Evolutionary conservation across 805 yeast genomes (phyloP).

Genomic region (Kuraishia capsulata): DNA sequence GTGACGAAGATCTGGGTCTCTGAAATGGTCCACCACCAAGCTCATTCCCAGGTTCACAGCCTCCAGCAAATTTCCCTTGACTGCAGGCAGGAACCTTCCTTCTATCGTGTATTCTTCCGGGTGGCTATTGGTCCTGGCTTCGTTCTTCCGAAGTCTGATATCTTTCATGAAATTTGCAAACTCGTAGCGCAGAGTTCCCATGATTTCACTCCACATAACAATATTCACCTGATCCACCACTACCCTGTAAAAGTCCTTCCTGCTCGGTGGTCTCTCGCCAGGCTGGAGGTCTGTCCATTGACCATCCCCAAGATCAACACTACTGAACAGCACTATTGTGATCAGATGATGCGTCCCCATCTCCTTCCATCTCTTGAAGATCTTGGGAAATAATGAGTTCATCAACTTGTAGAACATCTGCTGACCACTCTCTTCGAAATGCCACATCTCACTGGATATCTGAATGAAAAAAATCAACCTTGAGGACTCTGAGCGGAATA

Average conservation of each 20-base stretch:
- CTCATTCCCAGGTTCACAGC: slow-evolving; percentile 81
- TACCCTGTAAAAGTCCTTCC: slow-evolving; percentile 79
- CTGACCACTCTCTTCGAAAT: slow-evolving; percentile 94
- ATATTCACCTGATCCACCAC: slow-evolving; percentile 93
- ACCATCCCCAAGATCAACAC: slow-evolving; percentile 50
- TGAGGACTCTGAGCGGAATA: slow-evolving; percentile 88
- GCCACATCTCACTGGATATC: slow-evolving; percentile 95
- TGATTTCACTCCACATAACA: slow-evolving; percentile 82
- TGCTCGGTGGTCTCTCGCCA: slow-evolving; percentile 61
- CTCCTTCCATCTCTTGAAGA: slow-evolving; percentile 81
- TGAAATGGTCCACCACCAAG: slow-evolving; percentile 64
- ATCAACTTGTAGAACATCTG: slow-evolving; percentile 87
- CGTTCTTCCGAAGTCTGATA: slow-evolving; percentile 39
- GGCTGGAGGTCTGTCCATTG: slow-evolving; percentile 48
- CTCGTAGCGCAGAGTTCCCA: slow-evolving; percentile 79
- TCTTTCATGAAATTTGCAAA: slow-evolving; percentile 77
- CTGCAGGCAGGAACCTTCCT: slow-evolving; percentile 73
- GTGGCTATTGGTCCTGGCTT: slow-evolving; percentile 22
- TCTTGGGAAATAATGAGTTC: slow-evolving; percentile 84
- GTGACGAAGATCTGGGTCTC: slow-evolving; percentile 79
- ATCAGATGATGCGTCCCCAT: slow-evolving; percentile 85
- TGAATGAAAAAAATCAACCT: slow-evolving; percentile 76
- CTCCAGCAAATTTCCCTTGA: slow-evolving; percentile 83
- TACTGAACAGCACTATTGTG: slow-evolving; percentile 80
- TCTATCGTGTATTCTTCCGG: slow-evolving; percentile 30